Base-by-base conservation (phyloP, 1,139 yeast genomes). In the Kodamaea fungicola region DNA sequence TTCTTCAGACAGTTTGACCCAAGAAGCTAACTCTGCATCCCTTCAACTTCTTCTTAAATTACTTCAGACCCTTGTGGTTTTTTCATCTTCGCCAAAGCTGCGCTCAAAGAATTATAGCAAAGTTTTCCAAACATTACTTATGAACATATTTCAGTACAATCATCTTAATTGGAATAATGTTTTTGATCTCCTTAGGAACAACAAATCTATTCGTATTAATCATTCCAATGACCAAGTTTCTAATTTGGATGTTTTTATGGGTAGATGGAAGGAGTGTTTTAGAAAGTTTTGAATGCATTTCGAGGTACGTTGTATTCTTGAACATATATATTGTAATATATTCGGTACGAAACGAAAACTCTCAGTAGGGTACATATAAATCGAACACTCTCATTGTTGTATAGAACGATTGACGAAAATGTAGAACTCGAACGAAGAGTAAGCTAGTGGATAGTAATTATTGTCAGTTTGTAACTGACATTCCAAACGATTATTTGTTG, bases 151-250 rank as follows among this genome's bases (percentile, higher is more conserved):
- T 43, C 57, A 60, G 37, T 67, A 56, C 45, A 68, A 70, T 46
- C 76, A 71, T 49, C 60, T 71, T 34, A 66, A 66, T 46, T 71
- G 76, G 76, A 65, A 64, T 47, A 55, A 57, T 39, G 57, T 48
- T 37, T 49, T 48, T 24, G 73, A 68, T 31, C 59, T 71, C 30
- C 51, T 66, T 12, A 61, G 53, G 33, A 36, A 39, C 32, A 68
- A 68, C 43, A 64, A 58, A 42, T 58, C 72, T 3, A 67, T 71
- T 37, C 61, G 63, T 40, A 52, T 71, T 35, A 71, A 70, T 46
- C 60, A 67, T 39, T 52, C 62, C 30, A 45, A 51, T 8, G 73
- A 67, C 43, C 63, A 62, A 38, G 42, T 46, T 22, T 46, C 51
- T 13, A 69, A 69, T 46, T 55, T 68, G 44, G 64, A 61, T 37